phyloP scores from a whole-genome alignment of 108 stramenopile genomes.

The Cyclotella kingstonii region DNA sequence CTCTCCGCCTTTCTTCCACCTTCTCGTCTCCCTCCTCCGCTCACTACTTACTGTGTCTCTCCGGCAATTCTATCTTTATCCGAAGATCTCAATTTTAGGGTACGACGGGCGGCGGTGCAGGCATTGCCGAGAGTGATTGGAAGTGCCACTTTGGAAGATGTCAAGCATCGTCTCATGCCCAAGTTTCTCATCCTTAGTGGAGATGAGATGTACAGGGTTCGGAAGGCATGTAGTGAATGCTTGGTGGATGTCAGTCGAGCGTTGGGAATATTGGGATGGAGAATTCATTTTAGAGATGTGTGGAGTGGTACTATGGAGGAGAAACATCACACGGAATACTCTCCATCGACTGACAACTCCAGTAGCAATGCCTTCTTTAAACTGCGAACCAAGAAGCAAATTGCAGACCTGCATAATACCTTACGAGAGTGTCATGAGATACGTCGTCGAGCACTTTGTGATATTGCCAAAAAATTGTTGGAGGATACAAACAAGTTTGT shows the following conservation, averaged over 20 bases:
- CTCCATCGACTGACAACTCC: too few species aligned
- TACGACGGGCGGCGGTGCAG: conserved; percentile 89
- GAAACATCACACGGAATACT: not conserved
- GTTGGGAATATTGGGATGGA: conserved; percentile 55
- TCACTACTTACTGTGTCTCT: conserved; percentile 57
- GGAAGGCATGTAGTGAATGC: conserved; percentile 83
- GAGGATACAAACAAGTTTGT: conserved; percentile 74
- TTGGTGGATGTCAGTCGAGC: conserved; percentile 78
- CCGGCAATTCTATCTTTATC: conserved; percentile 86
- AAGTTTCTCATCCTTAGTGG: conserved; percentile 84
- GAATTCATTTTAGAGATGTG: conserved; percentile 38
- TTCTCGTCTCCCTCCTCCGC: conserved; percentile 38
- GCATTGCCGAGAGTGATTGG: conserved; percentile 88
- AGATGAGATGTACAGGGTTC: conserved; percentile 93
- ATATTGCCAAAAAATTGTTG: conserved; percentile 69
- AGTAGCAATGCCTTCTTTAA: conserved; percentile 24
- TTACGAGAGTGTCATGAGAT: conserved; percentile 50
- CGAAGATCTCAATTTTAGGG: conserved; percentile 93
- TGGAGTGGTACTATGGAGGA: conserved; percentile 15
- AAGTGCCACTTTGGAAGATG: conserved; percentile 80
- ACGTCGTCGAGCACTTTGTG: conserved; percentile 59
- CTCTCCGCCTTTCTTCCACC: conserved; percentile 59
- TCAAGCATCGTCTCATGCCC: conserved; percentile 76
- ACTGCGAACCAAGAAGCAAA: conserved; percentile 22
- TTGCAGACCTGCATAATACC: conserved; percentile 19